Evolutionary conservation across 352 stramenopile genomes (phyloP).

Genomic region (Hyaloperonospora arabidopsidis): DNA sequence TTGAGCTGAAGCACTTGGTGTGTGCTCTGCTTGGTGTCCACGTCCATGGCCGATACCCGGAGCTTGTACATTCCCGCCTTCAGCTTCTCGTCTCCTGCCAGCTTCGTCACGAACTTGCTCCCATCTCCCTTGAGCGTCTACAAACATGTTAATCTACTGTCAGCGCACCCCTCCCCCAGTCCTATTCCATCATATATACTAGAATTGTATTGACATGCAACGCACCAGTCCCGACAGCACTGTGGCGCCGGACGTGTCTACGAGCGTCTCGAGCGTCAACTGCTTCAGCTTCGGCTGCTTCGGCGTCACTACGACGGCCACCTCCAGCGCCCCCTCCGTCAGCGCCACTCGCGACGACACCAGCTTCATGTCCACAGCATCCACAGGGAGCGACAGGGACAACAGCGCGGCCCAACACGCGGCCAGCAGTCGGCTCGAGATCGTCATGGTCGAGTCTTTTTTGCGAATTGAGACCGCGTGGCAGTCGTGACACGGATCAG

Average conservation of each 20-base stretch:
- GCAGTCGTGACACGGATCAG: conserved; percentile 12
- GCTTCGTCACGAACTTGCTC: conserved; percentile 43
- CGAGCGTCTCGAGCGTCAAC: conserved; percentile 56
- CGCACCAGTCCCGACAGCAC: conserved; percentile 56
- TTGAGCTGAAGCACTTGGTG: conserved; percentile 68
- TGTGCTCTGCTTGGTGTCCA: conserved; percentile 35
- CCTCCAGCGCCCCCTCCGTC: conserved; percentile 31
- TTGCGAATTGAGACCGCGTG: conserved; percentile 27
- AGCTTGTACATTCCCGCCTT: conserved; percentile 73
- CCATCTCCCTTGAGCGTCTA: conserved; percentile 62
- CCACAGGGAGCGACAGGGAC: conserved; percentile 20
- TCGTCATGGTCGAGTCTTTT: conserved; percentile 19
- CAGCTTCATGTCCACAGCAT: conserved; percentile 39
- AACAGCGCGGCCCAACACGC: conserved; percentile 21
- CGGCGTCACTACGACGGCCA: conserved; percentile 49
- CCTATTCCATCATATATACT: background rate
- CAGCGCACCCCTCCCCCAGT: background rate
- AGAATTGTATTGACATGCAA: background rate
- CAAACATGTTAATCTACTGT: background rate
- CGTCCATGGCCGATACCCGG: conserved; percentile 47
- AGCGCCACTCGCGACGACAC: conserved; percentile 43
- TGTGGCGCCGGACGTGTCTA: conserved; percentile 52
- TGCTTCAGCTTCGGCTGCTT: conserved; percentile 46
- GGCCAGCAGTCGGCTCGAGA: conserved; percentile 18
- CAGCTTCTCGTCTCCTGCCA: conserved; percentile 39